A percentile compares a stretch with the other conserved stretches of the same genome.
These are phyloP conservation scores for Podospora appendiculata DNA, from an alignment of 495 filamentous ascomycete genomes.

Conservation along the genomic window DNA sequence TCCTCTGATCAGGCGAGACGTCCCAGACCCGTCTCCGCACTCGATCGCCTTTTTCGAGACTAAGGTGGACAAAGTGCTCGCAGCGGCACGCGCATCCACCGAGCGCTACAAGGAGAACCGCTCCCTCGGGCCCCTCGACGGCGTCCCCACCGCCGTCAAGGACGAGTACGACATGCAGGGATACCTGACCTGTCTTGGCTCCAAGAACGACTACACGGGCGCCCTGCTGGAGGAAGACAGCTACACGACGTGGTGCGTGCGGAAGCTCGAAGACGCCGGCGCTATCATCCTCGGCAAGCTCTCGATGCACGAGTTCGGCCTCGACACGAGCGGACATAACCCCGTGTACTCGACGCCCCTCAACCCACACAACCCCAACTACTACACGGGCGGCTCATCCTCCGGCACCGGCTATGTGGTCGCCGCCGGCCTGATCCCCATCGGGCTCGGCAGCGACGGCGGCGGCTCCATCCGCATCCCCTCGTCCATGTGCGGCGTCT, in stretches of 20 bases:
- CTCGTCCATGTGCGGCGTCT: slow-evolving; percentile 68
- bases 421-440: slow-evolving; percentile 63
- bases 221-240: slow-evolving; percentile 35
- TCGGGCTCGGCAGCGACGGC: slow-evolving; percentile 74
- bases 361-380: slow-evolving; percentile 66
- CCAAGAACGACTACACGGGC: slow-evolving; percentile 29
- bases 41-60: slow-evolving; percentile 59
- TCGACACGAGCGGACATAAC: slow-evolving; percentile 79
- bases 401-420: slow-evolving; percentile 74
- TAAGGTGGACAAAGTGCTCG: slow-evolving; percentile 49
- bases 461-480: slow-evolving; percentile 80
- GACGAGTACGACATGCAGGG: slow-evolving; percentile 64
- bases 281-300: slow-evolving; percentile 71
- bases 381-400: slow-evolving; percentile 80
- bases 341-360: slow-evolving; percentile 67
- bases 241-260: slow-evolving; percentile 59
- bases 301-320: slow-evolving; percentile 79
- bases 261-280: slow-evolving; percentile 63
- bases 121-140: slow-evolving; percentile 61
- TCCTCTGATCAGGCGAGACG: slow-evolving; percentile 57
- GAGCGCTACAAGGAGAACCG: slow-evolving; percentile 54
- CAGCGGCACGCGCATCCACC: slow-evolving; percentile 59
- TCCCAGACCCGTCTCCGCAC: slow-evolving; percentile 43
- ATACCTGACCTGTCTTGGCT: slow-evolving; percentile 58
- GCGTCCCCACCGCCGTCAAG: slow-evolving; percentile 52